phyloP scores from a whole-genome alignment of 768 basidiomycete genomes.

The Auricularia auricula-judae region DNA sequence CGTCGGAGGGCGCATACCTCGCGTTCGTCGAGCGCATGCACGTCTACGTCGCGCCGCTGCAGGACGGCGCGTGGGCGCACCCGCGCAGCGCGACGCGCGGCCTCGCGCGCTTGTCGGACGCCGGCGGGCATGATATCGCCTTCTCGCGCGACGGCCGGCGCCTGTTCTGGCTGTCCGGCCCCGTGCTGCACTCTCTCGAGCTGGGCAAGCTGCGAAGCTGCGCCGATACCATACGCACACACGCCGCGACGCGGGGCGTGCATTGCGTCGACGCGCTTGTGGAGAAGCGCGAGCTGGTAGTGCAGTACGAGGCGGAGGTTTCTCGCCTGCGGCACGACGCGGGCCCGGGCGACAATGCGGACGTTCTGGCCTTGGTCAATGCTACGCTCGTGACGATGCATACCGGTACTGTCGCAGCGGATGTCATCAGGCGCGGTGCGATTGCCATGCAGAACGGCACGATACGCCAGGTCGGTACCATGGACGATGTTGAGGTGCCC shows the following conservation, averaged over 20 bases:
- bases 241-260: constrained; percentile 47
- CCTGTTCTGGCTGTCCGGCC: constrained; percentile 66
- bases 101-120: constrained; percentile 50
- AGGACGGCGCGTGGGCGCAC: constrained; percentile 51
- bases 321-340: constrained; percentile 47
- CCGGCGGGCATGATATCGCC: constrained; percentile 62
- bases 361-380: constrained; percentile 49
- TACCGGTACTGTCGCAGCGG: constrained; percentile 33
- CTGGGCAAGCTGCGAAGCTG: constrained; percentile 41
- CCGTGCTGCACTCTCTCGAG: constrained; percentile 52
- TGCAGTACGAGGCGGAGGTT: constrained; percentile 53
- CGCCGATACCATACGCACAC: constrained; percentile 33
- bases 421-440: constrained; percentile 42
- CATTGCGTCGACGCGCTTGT: constrained; percentile 45
- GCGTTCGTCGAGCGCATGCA: constrained; percentile 65
- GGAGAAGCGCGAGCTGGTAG: constrained; percentile 44
- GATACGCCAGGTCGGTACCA: constrained; percentile 37
- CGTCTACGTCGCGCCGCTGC: constrained; percentile 46
- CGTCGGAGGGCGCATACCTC: constrained; percentile 23
- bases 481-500: constrained; percentile 23
- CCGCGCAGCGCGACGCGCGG: constrained; percentile 55
- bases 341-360: constrained; percentile 19
- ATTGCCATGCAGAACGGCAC: constrained; percentile 46
- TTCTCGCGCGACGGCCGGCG: constrained; percentile 54
- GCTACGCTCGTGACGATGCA: constrained; percentile 65